Conservation (phyloP, 441 rosid species). For the Adansonia gregorii region DNA sequence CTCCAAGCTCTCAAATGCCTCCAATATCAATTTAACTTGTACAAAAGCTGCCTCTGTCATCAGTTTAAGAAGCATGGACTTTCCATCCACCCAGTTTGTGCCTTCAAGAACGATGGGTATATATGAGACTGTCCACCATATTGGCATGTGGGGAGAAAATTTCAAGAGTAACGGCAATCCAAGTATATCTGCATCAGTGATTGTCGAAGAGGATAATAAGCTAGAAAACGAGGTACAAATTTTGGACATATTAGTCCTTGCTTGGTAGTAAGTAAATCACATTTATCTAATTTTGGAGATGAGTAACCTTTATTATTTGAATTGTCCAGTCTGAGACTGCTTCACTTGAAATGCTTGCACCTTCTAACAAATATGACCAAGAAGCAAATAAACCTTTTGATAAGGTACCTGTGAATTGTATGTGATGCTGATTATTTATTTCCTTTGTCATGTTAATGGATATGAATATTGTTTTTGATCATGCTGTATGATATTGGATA, state of each 20-base stretch:
- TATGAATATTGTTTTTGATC: constrained; percentile 8
- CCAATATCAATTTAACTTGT: constrained; percentile 26
- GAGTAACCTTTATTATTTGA: constrained; percentile 29
- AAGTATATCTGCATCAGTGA: constrained; percentile 51
- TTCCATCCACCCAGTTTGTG: constrained; percentile 74
- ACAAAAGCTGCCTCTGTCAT: constrained; percentile 32
- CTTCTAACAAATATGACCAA: constrained; percentile 68
- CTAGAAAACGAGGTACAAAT: constrained; percentile 66
- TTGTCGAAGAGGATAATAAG: constrained; percentile 54
- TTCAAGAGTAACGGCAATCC: constrained; percentile 61
- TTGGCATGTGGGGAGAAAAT: constrained; percentile 83
- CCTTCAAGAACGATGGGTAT: constrained; percentile 70
- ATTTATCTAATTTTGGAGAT: constrained; percentile 28
- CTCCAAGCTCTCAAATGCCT: constrained; percentile 24
- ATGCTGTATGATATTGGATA: background rate
- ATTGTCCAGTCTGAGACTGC: constrained; percentile 79
- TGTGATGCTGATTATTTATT: constrained; percentile 3
- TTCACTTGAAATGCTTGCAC: constrained; percentile 64
- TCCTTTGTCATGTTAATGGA: background rate
- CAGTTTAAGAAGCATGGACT: constrained; percentile 67
- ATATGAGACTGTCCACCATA: constrained; percentile 75
- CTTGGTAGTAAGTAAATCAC: constrained; percentile 12
- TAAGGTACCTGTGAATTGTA: constrained; percentile 50
- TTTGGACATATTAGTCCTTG: constrained; percentile 25
- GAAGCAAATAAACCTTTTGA: constrained; percentile 77